Conservation (phyloP, 139 green algal species). For the Haematococcus sp. region DNA sequence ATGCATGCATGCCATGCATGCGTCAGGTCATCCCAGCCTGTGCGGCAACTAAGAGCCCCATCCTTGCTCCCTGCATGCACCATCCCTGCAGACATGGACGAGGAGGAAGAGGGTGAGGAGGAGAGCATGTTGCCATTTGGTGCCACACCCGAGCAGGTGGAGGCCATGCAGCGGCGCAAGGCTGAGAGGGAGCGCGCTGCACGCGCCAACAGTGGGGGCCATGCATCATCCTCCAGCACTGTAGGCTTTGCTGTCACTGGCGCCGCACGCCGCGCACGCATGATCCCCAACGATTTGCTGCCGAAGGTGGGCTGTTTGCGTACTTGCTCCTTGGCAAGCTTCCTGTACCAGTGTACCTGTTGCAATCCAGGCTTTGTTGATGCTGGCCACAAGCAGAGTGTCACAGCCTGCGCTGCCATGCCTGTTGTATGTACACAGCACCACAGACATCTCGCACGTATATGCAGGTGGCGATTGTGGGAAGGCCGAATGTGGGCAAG, state of each 20-base stretch:
- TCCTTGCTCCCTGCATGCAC: neutral
- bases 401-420: neutral
- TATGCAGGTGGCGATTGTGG: slow-evolving; percentile 78
- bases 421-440: neutral
- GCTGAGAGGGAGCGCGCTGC: neutral
- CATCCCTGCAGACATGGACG: neutral
- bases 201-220: slow-evolving; percentile 2
- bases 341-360: too few species aligned
- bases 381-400: too few species aligned
- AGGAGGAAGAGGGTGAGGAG: slow-evolving; percentile 7
- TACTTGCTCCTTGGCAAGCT: too few species aligned
- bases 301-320: too few species aligned
- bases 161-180: neutral
- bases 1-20: neutral
- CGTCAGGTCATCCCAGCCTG: too few species aligned
- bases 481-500: slow-evolving; percentile 96
- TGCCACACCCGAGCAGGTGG: neutral
- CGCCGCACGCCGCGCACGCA: too few species aligned
- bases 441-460: neutral
- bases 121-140: slow-evolving; percentile 15
- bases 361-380: neutral
- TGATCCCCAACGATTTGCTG: too few species aligned
- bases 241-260: neutral
- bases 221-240: neutral
- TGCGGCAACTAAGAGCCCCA: too few species aligned